phyloP scores from a whole-genome alignment of 164 flowering plant genomes.

The Annona squamosa region DNA sequence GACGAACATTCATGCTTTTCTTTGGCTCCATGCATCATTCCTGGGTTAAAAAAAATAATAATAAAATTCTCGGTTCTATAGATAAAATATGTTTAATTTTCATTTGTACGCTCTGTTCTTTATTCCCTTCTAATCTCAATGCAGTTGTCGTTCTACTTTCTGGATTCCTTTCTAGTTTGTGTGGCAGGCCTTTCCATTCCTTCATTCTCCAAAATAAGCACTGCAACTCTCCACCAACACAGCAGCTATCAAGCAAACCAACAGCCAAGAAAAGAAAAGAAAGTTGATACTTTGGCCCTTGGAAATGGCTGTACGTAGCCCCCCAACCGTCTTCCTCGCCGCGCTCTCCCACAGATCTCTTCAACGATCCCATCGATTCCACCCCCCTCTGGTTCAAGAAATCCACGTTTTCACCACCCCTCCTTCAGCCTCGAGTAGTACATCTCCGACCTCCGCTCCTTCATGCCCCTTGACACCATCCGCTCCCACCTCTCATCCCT shows the following conservation, averaged over 20 bases:
- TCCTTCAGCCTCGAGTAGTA: slow-evolving; percentile 74
- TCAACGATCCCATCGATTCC: slow-evolving; percentile 72
- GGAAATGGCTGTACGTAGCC: neutral
- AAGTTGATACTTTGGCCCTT: neutral
- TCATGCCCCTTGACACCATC: slow-evolving; percentile 88
- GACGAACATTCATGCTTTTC: no score
- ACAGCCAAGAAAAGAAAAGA: neutral
- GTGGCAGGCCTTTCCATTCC: neutral
- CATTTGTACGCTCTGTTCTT: no score
- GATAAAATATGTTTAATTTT: no score
- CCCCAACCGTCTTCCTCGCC: slow-evolving; percentile 1
- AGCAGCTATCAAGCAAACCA: neutral
- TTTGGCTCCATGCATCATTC: no score
- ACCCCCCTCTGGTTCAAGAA: slow-evolving; percentile 85
- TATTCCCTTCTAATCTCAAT: no score
- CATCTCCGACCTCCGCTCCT: slow-evolving; percentile 85
- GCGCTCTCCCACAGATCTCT: slow-evolving; percentile 39
- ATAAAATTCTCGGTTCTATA: no score
- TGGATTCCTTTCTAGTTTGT: no score
- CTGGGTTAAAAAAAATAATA: no score
- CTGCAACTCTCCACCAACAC: no score
- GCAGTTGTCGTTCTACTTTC: no score
- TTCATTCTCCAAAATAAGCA: neutral
- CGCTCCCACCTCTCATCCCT: slow-evolving; percentile 78
- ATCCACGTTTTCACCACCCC: slow-evolving; percentile 42